phyloP scores from a whole-genome alignment of 2,329 filamentous ascomycete species.

The Penicillium concentricum region DNA sequence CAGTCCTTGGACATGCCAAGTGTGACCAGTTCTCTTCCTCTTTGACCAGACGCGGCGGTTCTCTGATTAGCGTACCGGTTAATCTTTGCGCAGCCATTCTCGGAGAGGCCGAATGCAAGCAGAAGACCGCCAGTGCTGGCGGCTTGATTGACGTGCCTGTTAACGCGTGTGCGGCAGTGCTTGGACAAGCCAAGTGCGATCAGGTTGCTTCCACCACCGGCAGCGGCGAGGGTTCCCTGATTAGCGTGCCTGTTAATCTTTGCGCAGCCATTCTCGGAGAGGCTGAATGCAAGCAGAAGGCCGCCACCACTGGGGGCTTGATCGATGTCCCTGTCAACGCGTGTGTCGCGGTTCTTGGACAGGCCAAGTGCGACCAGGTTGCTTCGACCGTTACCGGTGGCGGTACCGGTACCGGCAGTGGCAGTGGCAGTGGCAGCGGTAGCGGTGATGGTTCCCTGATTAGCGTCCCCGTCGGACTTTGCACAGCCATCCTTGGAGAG shows the following conservation, averaged over 20 bases:
- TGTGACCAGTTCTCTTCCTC: constrained; percentile 22
- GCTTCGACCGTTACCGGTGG: constrained; percentile 1
- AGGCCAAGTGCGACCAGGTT: constrained; percentile 26
- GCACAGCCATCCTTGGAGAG: constrained; percentile 29
- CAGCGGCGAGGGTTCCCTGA: constrained; percentile 8
- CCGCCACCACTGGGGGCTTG: constrained; percentile 15
- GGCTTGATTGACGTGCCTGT: constrained; percentile 28
- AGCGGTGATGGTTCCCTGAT: constrained; percentile 19
- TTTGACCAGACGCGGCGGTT: neutral
- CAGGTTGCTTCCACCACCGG: constrained; percentile 10
- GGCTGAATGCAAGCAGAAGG: constrained; percentile 23
- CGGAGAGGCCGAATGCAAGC: constrained; percentile 25
- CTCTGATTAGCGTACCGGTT: constrained; percentile 26
- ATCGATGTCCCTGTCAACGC: constrained; percentile 26
- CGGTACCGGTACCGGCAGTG: neutral
- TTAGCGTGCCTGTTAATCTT: constrained; percentile 26
- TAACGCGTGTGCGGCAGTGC: constrained; percentile 23
- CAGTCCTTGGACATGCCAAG: constrained; percentile 24
- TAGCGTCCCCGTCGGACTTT: constrained; percentile 28
- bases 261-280: constrained; percentile 27
- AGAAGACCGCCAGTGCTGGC: constrained; percentile 8
- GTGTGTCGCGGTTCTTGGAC: constrained; percentile 25
- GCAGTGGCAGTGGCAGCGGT: neutral
- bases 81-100: constrained; percentile 25
- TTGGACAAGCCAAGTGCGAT: constrained; percentile 27